Conservation (phyloP, 2,329 filamentous ascomycete species). For the Colletotrichum kahawae region DNA sequence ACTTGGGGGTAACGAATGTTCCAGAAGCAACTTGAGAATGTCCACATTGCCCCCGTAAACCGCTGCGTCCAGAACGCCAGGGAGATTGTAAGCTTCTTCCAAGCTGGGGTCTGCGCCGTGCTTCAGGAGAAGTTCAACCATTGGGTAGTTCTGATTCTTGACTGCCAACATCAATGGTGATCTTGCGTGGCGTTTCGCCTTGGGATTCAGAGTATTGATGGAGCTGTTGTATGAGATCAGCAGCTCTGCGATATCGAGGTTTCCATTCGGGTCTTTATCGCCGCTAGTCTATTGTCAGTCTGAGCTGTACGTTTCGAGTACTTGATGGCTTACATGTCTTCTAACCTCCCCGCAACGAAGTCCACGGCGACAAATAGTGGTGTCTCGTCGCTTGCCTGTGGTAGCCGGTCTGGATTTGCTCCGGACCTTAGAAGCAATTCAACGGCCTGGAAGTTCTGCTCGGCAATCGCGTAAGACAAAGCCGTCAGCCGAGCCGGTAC, state of each 20-base stretch:
- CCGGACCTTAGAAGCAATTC: slow-evolving; percentile 25
- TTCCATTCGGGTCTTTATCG: neutral
- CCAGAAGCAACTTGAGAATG: slow-evolving; percentile 22
- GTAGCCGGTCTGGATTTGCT: slow-evolving; percentile 21
- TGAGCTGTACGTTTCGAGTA: too few species aligned
- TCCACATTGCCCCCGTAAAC: neutral
- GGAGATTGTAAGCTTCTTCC: slow-evolving; percentile 24
- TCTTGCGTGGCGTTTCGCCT: neutral
- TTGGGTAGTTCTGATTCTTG: neutral
- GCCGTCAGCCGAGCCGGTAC: slow-evolving; percentile 13
- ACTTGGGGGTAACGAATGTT: slow-evolving; percentile 18
- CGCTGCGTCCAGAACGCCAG: slow-evolving; percentile 19
- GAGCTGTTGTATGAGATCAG: slow-evolving; percentile 10
- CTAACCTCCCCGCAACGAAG: neutral
- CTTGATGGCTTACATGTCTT: neutral
- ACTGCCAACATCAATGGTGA: slow-evolving; percentile 12
- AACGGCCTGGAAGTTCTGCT: slow-evolving; percentile 18
- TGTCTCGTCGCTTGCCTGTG: neutral
- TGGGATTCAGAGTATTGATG: slow-evolving; percentile 6
- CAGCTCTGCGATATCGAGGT: slow-evolving; percentile 10
- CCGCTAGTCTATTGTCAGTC: neutral
- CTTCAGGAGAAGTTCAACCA: slow-evolving; percentile 25
- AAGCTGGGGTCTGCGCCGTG: slow-evolving; percentile 28
- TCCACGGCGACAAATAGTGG: slow-evolving; percentile 6
- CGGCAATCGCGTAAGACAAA: slow-evolving; percentile 23